Conservation (phyloP, 768 basidiomycete genomes). For the Russula emetica region DNA sequence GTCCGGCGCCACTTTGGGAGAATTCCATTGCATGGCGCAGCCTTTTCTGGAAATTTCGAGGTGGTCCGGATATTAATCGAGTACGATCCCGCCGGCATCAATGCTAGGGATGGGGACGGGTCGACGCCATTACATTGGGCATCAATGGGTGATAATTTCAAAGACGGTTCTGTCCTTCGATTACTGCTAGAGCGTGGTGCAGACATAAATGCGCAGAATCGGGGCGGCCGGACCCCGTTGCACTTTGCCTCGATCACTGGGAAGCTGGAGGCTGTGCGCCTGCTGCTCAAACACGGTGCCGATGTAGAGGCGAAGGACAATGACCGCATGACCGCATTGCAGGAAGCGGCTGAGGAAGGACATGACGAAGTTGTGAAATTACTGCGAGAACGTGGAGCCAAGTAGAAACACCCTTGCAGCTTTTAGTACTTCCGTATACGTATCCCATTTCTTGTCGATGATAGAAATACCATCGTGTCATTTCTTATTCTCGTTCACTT, state of each 20-base stretch:
- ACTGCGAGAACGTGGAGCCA: not conserved
- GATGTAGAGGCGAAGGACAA: not conserved
- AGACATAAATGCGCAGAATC: not conserved
- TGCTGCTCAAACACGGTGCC: not conserved
- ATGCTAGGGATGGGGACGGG: accelerated
- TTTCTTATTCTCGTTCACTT: too few relatives aligned
- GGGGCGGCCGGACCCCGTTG: not conserved
- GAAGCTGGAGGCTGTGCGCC: not conserved
- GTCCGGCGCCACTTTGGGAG: accelerated
- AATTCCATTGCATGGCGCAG: not conserved
- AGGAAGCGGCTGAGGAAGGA: not conserved
- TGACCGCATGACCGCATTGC: not conserved
- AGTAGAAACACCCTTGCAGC: not conserved
- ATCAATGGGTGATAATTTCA: not conserved
- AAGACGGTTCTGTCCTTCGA: not conserved
- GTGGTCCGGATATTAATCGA: not conserved
- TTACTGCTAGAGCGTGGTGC: not conserved
- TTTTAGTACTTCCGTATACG: too few relatives aligned
- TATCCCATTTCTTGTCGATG: too few relatives aligned
- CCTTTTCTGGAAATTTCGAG: too few relatives aligned
- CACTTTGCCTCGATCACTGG: accelerated
- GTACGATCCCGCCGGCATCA: not conserved
- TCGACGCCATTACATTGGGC: not conserved
- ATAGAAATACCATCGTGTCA: too few relatives aligned
- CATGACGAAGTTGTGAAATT: not conserved